Evolutionary conservation across 345 rosid species (phyloP).

Genomic region (Corymbia maculata): DNA sequence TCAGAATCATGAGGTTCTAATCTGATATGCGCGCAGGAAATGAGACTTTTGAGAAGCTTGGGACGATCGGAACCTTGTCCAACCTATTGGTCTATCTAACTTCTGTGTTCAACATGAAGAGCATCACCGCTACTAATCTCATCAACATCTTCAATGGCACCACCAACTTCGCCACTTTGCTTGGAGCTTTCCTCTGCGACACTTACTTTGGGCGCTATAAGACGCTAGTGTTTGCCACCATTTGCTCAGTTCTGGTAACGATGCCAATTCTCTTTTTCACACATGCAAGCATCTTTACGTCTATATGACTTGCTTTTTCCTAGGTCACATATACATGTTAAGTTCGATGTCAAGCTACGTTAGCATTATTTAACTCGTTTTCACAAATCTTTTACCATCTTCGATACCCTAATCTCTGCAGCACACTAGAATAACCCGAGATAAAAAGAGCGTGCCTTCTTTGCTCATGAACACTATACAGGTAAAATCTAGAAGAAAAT

Average conservation of each 20-base stretch:
- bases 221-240: constrained; percentile 45
- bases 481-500: background rate
- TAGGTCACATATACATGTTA: background rate
- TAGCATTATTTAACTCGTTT: background rate
- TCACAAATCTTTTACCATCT: background rate
- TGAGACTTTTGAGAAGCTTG: constrained; percentile 59
- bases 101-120: constrained; percentile 53
- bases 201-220: constrained; percentile 64
- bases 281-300: background rate
- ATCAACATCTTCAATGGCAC: constrained; percentile 54
- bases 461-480: background rate
- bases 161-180: constrained; percentile 47
- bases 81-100: constrained; percentile 50
- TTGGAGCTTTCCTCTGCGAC: constrained; percentile 60
- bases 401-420: background rate
- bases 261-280: background rate
- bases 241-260: constrained; percentile 49
- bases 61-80: constrained; percentile 37
- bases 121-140: constrained; percentile 51
- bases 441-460: background rate
- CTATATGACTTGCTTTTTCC: background rate
- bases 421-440: background rate
- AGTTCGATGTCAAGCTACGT: background rate
- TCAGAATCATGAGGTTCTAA: background rate
- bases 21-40: constrained; percentile 26